phyloP scores from a whole-genome alignment of 768 basidiomycete species.

The Phylloporus rhodoxanthus region DNA sequence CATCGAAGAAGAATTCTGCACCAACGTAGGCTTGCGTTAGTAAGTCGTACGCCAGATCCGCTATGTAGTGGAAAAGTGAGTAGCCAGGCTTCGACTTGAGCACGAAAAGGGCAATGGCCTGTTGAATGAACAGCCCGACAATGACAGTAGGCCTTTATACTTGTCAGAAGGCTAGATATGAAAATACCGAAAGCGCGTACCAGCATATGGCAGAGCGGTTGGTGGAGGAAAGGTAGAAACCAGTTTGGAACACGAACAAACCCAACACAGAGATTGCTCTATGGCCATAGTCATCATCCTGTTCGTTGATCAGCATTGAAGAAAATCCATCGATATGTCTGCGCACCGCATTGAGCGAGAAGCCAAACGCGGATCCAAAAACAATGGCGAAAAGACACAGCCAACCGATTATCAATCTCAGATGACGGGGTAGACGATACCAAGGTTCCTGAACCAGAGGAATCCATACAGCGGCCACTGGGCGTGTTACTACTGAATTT shows the following conservation, averaged over 20 bases:
- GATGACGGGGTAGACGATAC: constrained; percentile 48
- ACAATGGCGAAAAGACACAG: constrained; percentile 68
- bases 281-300: constrained; percentile 67
- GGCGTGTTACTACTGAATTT: constrained; percentile 59
- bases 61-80: constrained; percentile 78
- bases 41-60: constrained; percentile 75
- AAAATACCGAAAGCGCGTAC: constrained; percentile 33
- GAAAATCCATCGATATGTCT: background rate
- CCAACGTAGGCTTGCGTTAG: constrained; percentile 62
- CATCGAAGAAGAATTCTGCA: constrained; percentile 78
- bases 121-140: constrained; percentile 83
- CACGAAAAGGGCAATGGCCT: constrained; percentile 85
- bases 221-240: constrained; percentile 65
- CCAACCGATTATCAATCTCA: constrained; percentile 68
- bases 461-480: constrained; percentile 67
- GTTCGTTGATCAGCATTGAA: constrained; percentile 12
- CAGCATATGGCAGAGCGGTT: constrained; percentile 65
- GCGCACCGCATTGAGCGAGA: constrained; percentile 51
- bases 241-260: constrained; percentile 69
- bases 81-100: constrained; percentile 81
- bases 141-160: constrained; percentile 71
- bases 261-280: constrained; percentile 79
- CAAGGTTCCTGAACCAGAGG: constrained; percentile 64
- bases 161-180: background rate
- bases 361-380: constrained; percentile 85